Base-by-base conservation (phyloP, 1,284 basidiomycete genomes). In the Sphaerobolus stellatus region DNA sequence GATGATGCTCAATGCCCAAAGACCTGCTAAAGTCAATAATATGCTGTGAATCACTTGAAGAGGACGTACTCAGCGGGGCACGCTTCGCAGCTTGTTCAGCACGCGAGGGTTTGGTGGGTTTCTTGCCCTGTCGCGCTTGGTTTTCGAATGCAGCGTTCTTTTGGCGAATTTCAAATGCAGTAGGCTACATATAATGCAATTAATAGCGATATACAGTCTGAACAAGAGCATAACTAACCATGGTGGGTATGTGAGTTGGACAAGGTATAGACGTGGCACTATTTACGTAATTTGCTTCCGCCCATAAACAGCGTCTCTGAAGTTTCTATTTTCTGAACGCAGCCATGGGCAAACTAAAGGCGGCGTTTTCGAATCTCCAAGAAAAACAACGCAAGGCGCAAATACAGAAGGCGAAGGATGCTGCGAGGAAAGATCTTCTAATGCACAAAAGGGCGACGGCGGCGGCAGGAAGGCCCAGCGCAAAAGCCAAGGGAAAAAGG, bases 111-210 rank as follows among this genome's bases (percentile, higher is more conserved):
- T 87, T 85, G 52, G 81, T 79, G 1, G 86, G 81, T 52, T 88
- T 88, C 75, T 88, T 90, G 62, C 89, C 89, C 43, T 80, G 70
- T 59, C 79, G 80, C 58, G 81, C 83, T 59, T 84, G 82, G 57
- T 77, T 81, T 38, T 85, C 86, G 69, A 91, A 92, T 70, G 88
- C 86, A 53, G 78, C 78, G 68, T 91, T 92, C 69, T 82, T 81
- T 66, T 84, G 81, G 61, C 86, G 83, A 73, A 90, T 78, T 67
- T 92, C 89, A 69, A 88, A 90, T 74, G 86, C 80, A 53, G 86
- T 74, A 46, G 75, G 71, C 73, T 76, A 57, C 25, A 30, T 31
- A 29, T 29, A 25, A 22, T 31, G 38, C 49, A 16, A 31, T 27
- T 16, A 31, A 20, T 33, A 20, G 48, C 14, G 33, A 14, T 27